Percentiles rank a stretch among this genome's conserved stretches.
These are phyloP conservation scores for Samsoniella hepiali DNA, from an alignment of 2,329 filamentous ascomycete species.

Conservation along the genomic window DNA sequence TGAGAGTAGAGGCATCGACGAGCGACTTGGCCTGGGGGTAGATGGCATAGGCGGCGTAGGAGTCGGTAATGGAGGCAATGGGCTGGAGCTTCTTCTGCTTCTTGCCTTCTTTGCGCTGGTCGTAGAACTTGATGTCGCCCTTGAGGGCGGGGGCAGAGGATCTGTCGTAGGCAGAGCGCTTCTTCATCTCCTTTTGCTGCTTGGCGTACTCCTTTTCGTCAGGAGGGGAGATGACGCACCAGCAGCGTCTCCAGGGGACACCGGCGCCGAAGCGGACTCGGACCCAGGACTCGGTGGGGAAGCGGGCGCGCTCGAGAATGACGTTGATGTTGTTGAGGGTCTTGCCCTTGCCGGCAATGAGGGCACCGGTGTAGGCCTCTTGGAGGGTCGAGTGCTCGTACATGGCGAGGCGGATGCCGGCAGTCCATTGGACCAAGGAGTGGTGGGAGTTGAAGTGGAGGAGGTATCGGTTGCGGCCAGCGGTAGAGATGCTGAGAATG, in stretches of 20 bases:
- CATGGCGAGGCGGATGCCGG: slow-evolving; percentile 88
- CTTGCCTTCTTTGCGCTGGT: slow-evolving; percentile 68
- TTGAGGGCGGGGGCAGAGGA: slow-evolving; percentile 65
- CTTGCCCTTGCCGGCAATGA: slow-evolving; percentile 94
- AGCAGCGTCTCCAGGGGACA: slow-evolving; percentile 93
- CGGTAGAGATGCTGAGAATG: slow-evolving; percentile 92
- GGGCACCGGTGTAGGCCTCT: slow-evolving; percentile 92
- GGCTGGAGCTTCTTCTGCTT: slow-evolving; percentile 88
- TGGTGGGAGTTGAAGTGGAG: slow-evolving; percentile 95
- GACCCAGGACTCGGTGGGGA: slow-evolving; percentile 87
- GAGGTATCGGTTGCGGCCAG: slow-evolving; percentile 90
- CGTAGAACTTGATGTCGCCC: slow-evolving; percentile 93
- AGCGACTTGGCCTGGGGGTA: slow-evolving; percentile 93
- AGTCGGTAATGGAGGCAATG: slow-evolving; percentile 87
- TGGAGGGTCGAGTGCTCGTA: slow-evolving; percentile 91
- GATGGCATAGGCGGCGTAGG: slow-evolving; percentile 89
- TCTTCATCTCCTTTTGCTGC: slow-evolving; percentile 77
- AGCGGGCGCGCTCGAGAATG: slow-evolving; percentile 78
- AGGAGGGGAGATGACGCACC: slow-evolving; percentile 90
- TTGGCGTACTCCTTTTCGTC: slow-evolving; percentile 90
- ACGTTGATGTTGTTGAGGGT: slow-evolving; percentile 81
- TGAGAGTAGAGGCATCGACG: slow-evolving; percentile 88
- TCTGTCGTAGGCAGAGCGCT: slow-evolving; percentile 78
- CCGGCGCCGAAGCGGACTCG: slow-evolving; percentile 93
- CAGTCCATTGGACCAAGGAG: slow-evolving; percentile 92